Base-by-base conservation (phyloP, 78 protist genomes). In the Protostelium mycophagum region DNA sequence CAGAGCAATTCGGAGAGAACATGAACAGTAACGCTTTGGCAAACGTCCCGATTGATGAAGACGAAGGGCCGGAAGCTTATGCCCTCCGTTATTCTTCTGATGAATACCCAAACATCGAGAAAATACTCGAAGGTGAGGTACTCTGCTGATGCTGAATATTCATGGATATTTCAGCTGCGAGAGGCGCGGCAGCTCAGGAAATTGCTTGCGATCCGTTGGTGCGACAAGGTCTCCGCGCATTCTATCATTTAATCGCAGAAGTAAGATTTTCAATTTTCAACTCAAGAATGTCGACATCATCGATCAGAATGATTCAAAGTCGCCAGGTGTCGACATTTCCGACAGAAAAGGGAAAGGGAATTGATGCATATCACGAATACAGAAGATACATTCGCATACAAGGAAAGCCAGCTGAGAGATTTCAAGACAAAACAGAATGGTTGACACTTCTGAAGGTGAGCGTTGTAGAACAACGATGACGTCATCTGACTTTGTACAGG, bases 131-230 rank as follows among this genome's bases (percentile, higher is more conserved):
- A 5, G 73, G 73, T 51, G 73, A 51, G 73, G 73, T 51, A 25
- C 73, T 51, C 73, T 51, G 31, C 5, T 51, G 73, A 51, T 51
- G 31, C n/a, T n/a, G n/a, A n/a, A n/a, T n/a, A n/a, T n/a, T n/a
- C n/a, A n/a, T n/a, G n/a, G n/a, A n/a, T n/a, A 5, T 51, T 16
- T 51, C 73, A 38, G 94, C 91, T 0, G 38, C 91, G 28, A 88
- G 94, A 39, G 88, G 87, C 84, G 37, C 90, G 87, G 90, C 90
- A 90, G 94, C 94, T 0, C 94, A 92, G 16, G 94, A 92, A 63
- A 92, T 92, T 84, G 94, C 92, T 0, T 92, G 73, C 29, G 91
- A 92, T 89, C 94, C 94, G 35, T 37, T 39, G 34, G 94, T 92
- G 0, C 83, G 94, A 36, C 91, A 88, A 9, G 84, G 88, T 1